Percentiles rank a stretch among this genome's conserved stretches.
Evolutionary conservation across 2,329 filamentous ascomycete species (phyloP).

Genomic region (Colletotrichum kahawae): DNA sequence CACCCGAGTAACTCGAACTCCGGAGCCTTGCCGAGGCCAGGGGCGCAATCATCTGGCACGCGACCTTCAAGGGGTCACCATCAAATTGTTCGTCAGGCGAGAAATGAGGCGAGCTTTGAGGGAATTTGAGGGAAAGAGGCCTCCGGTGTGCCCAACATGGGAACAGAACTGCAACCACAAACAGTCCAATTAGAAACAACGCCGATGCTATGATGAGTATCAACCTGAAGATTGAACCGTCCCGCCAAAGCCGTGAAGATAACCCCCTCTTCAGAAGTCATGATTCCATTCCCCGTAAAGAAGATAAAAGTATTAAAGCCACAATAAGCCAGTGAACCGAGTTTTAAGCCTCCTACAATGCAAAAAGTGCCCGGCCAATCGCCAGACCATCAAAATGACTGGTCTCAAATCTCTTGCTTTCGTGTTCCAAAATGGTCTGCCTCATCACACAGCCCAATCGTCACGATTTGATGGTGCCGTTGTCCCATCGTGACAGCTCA

Average conservation of each 20-base stretch:
- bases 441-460: not conserved
- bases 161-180: not conserved
- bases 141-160: too few species aligned
- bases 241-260: slow-evolving; percentile 9
- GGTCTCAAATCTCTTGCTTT: not conserved
- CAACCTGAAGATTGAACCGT: slow-evolving; percentile 6
- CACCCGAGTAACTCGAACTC: too few species aligned
- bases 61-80: too few species aligned
- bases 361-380: not conserved
- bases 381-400: not conserved
- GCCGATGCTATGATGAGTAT: slow-evolving; percentile 22
- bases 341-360: not conserved
- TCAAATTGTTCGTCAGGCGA: too few species aligned
- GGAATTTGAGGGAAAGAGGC: not conserved
- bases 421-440: not conserved
- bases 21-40: too few species aligned
- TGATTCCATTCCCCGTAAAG: slow-evolving; percentile 1
- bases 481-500: not conserved
- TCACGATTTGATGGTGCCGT: slow-evolving; percentile 4
- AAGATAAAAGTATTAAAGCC: not conserved
- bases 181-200: not conserved
- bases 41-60: too few species aligned
- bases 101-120: too few species aligned
- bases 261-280: slow-evolving; percentile 12
- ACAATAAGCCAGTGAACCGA: not conserved